Base-by-base conservation (phyloP, 1,284 basidiomycete species). In the Marasmius sp. region DNA sequence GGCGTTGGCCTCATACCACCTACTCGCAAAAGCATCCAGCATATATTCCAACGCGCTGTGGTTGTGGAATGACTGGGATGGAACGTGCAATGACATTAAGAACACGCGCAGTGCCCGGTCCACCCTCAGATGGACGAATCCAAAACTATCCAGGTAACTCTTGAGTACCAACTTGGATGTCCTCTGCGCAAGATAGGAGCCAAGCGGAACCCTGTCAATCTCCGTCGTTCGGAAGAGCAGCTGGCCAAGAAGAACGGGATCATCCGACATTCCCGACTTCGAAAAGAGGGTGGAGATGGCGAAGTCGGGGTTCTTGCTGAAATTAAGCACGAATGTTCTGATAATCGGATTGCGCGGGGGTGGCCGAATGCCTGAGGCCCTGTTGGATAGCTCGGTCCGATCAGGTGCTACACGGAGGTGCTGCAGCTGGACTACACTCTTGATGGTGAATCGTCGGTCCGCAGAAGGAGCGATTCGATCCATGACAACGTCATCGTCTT, bases 1-100 rank as follows among this genome's bases (percentile, higher is more conserved):
- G 14, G 87, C 85, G 72, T 99, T 99, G n/a, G 91, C 89, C 62
- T 91, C 88, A 66, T 93, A 92, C 93, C 95, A 99, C 33, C 92
- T 85, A 64, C 85, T 83, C 7, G 95, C 92, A 71, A 99, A 96
- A 10, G 89, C 85, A 72, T 98, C 95, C 43, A 93, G 81, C 1
- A 93, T 79, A 63, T 85, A 83, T 61, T 92, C 89, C 39, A 89
- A 70, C 2, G 86, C 77, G 53, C 71, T 79, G 50, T 77, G 70
- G 62, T 79, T 78, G 55, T 80, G 78, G 3, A 73, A 67, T 18
- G 76, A 69, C 50, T 86, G 85, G 27, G 79, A 72, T 14, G 93
- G 88, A 41, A 94, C 74, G 69, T 91, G 83, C 58, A 98, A 73
- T 22, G 94, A 88, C 69, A 95, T 85, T 60, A 98, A 76, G 77